Conservation (phyloP, 2,329 filamentous ascomycete genomes). For the Xylariaceae sp. region DNA sequence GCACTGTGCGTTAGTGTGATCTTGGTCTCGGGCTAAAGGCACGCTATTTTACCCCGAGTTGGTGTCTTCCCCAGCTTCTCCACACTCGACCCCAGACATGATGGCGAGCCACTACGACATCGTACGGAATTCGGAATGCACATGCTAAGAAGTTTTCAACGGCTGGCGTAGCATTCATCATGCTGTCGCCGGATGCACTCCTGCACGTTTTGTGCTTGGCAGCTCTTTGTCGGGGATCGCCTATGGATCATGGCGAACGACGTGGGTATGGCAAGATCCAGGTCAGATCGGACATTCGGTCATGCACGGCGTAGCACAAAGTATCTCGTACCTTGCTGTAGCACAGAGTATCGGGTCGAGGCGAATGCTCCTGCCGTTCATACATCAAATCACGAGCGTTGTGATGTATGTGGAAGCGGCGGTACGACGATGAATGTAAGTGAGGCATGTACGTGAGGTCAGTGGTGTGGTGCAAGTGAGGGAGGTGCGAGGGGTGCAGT, state of each 20-base stretch:
- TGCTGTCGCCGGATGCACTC: neutral
- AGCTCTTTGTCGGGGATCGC: too few relatives aligned
- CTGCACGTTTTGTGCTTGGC: too few relatives aligned
- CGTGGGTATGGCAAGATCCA: neutral
- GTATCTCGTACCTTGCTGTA: slow-evolving; percentile 1
- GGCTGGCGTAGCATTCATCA: neutral
- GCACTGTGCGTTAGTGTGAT: neutral
- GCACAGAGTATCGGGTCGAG: neutral
- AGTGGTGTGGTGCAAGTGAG: neutral
- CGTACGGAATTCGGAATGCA: neutral
- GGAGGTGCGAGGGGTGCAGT: neutral
- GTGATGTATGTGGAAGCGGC: neutral
- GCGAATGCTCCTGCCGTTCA: neutral
- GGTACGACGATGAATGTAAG: neutral
- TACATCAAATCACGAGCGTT: neutral
- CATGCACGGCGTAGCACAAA: neutral
- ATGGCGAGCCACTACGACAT: neutral
- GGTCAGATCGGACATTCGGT: neutral
- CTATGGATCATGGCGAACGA: neutral
- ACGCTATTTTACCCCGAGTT: neutral
- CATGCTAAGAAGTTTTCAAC: neutral
- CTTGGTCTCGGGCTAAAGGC: neutral
- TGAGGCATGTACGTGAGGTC: neutral
- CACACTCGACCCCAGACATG: neutral
- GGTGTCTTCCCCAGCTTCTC: neutral